These are phyloP conservation scores for Allium sativum DNA, from an alignment of 106 monocot species.

Conservation along the genomic window DNA sequence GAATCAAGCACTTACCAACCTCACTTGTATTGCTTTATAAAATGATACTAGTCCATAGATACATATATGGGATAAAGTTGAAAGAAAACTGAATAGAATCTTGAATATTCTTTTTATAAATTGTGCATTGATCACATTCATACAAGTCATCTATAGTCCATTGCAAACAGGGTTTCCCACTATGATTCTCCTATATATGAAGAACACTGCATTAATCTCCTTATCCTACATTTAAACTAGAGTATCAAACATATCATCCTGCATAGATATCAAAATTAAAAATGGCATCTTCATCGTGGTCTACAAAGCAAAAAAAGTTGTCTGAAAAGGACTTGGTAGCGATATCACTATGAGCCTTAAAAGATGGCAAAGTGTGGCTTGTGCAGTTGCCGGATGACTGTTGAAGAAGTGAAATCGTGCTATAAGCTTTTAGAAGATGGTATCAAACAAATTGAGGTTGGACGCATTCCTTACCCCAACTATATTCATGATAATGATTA, in stretches of 20 bases:
- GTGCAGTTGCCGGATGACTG: conserved; percentile 21
- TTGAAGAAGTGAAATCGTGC: conserved; percentile 29
- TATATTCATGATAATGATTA: no score
- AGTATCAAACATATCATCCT: not conserved
- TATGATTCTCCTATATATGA: conserved; percentile 5
- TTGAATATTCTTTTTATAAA: not conserved
- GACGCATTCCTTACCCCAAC: conserved; percentile 14
- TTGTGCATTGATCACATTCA: not conserved
- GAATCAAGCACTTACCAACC: no score
- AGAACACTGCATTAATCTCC: not conserved
- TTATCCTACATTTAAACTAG: not conserved
- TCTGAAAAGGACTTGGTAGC: conserved; percentile 31
- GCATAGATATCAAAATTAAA: not conserved
- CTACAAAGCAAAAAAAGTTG: conserved; percentile 28
- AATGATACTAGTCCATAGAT: no score
- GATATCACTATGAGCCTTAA: conserved; percentile 23
- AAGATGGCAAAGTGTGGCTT: conserved; percentile 29
- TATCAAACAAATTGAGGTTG: conserved; percentile 23
- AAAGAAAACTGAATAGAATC: no score
- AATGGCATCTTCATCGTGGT: conserved; percentile 12
- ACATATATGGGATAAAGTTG: no score
- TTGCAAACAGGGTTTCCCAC: conserved; percentile 4
- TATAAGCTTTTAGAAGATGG: conserved; percentile 26
- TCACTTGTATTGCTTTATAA: no score
- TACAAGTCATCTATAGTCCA: conserved; percentile 8